Evolutionary conservation across 2,329 filamentous ascomycete species (phyloP).

Genomic region (Diaporthe sp.): DNA sequence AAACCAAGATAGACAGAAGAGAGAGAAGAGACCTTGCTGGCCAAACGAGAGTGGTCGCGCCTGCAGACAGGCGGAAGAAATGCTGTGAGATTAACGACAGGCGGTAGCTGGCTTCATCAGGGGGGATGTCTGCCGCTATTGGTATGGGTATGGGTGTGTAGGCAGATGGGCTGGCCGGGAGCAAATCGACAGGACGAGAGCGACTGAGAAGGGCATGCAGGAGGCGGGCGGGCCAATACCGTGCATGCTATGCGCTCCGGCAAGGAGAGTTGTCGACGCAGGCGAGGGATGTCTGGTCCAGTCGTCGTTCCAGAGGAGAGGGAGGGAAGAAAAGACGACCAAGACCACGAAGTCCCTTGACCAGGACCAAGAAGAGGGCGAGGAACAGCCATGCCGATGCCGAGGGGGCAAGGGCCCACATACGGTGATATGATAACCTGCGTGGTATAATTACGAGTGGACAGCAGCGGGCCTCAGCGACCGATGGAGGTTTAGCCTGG

Average conservation of each 20-base stretch:
- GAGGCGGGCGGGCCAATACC: conserved; percentile 36
- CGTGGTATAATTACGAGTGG: conserved; percentile 41
- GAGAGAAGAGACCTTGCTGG: conserved; percentile 40
- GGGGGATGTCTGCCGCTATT: conserved; percentile 28
- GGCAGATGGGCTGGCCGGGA: conserved; percentile 13
- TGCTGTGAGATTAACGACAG: conserved; percentile 39
- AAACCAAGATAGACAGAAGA: conserved; percentile 38
- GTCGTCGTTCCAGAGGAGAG: conserved; percentile 7
- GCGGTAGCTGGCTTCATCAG: conserved; percentile 37
- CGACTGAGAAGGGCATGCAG: conserved; percentile 36
- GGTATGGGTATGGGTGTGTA: conserved; percentile 35
- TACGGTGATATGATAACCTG: conserved; percentile 31
- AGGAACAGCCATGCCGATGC: conserved; percentile 14
- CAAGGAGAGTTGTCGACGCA: conserved; percentile 37
- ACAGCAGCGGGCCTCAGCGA: conserved; percentile 37
- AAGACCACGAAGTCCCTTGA: background rate
- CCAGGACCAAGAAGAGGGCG: background rate
- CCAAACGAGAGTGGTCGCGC: conserved; percentile 42
- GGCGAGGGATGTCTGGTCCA: conserved; percentile 32
- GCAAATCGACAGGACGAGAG: conserved; percentile 41
- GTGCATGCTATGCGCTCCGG: conserved; percentile 29
- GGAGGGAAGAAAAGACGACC: conserved; percentile 8
- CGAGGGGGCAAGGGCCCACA: conserved; percentile 20
- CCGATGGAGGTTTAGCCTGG: conserved; percentile 38
- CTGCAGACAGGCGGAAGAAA: conserved; percentile 37